Evolutionary conservation across 371 early-diverging fungal genomes (phyloP), one percentile per base, ranked within the genome.

Genomic region (Funneliformis caledonium): DNA sequence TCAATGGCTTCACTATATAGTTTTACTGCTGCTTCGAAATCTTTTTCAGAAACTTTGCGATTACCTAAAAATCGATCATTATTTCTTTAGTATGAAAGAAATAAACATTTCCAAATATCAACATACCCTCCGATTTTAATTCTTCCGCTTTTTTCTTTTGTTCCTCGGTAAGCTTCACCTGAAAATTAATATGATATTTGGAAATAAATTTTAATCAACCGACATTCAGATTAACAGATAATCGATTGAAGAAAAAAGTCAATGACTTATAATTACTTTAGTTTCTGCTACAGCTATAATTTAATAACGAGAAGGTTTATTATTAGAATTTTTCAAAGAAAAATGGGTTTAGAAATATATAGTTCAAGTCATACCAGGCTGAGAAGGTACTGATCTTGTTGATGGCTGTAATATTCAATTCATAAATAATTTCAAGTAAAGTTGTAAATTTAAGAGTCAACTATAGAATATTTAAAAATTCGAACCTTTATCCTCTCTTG

Each of bases 1-100:
- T 86, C 92, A 83, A 98, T 98, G 61, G 99, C 99, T 85, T 95
- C 90, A 52, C 95, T 91, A 85, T 98, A 98, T 52, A 94, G 88
- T 60, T 89, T 89, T 82, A 97, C 93, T 68, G 99, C 98, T 85
- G 93, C 93, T 7, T 89, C 87, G 80, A 93, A 97, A 67, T 97
- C 91, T 82, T 93, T 93, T 72, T 93, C 92, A 56, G 91, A 87
- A 73, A 97, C 93, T 83, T 92, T 89, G 84, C 92, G 91, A 87
- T 97, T 97, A 61, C 97, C 97, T 81, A 31, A 19, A 19, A 26
- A 42, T 37, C n/a, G 64, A 80, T 80, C 52, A 37, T 37, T 37
- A 33, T 33, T 72, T 26, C 26, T 64, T 64, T 64, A 33, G 60
- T 22, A 19, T 11, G 1, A 16, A 65, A n/a, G 19, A 16, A n/a